phyloP scores from a whole-genome alignment of 179 eudicot genomes.

The Kewa caespitosa region DNA sequence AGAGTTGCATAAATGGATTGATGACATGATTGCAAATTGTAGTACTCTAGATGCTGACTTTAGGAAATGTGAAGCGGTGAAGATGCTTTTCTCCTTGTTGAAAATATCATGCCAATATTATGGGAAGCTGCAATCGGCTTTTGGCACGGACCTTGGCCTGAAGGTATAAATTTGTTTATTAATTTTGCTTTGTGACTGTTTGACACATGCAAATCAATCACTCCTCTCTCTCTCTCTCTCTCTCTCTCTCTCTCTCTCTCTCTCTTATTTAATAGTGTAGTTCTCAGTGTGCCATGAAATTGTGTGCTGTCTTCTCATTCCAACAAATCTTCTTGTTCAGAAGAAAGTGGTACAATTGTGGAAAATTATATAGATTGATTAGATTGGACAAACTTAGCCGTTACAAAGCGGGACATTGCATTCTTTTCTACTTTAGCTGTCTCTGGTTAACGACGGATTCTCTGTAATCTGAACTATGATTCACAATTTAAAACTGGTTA shows the following conservation, averaged over 20 bases:
- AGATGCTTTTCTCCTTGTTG: constrained; percentile 62
- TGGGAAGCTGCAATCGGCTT: constrained; percentile 68
- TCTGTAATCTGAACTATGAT: neutral
- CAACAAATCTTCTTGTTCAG: neutral
- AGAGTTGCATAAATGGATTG: constrained; percentile 79
- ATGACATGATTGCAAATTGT: constrained; percentile 52
- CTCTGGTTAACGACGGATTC: neutral
- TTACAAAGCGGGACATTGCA: neutral
- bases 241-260: neutral
- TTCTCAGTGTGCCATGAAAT: constrained; percentile 2
- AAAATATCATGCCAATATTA: constrained; percentile 72
- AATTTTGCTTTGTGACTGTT: neutral
- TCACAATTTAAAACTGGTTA: neutral
- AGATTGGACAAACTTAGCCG: neutral
- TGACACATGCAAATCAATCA: neutral
- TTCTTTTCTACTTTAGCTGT: neutral
- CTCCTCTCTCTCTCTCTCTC: neutral
- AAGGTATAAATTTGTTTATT: constrained; percentile 38
- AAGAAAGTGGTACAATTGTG: neutral
- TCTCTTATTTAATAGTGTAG: neutral
- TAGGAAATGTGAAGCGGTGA: constrained; percentile 42
- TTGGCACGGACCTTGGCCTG: constrained; percentile 48
- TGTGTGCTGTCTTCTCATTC: neutral
- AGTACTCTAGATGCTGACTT: constrained; percentile 31
- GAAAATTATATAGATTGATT: neutral